phyloP scores from a whole-genome alignment of 2,329 filamentous ascomycete genomes.

The Lachnum nothofagi region DNA sequence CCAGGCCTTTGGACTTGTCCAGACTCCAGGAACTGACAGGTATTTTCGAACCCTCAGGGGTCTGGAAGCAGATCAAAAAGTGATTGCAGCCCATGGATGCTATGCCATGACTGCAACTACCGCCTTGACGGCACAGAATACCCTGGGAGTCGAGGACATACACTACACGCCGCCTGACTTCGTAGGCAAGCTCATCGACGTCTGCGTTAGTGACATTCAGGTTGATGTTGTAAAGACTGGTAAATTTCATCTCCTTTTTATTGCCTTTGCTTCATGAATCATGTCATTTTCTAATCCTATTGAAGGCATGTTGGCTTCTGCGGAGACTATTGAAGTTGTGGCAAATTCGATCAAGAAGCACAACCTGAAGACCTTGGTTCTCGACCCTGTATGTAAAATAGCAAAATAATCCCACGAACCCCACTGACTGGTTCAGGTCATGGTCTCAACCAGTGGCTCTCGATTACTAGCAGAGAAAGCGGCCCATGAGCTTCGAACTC shows the following conservation, averaged over 20 bases:
- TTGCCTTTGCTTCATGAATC: neutral
- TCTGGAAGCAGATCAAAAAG: conserved; percentile 92
- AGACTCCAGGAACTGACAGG: conserved; percentile 10
- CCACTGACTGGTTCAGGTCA: conserved; percentile 57
- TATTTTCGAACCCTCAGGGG: conserved; percentile 51
- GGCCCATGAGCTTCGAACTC: conserved; percentile 52
- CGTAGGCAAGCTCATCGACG: conserved; percentile 78
- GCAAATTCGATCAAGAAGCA: conserved; percentile 58
- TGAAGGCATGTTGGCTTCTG: conserved; percentile 75
- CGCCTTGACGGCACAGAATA: conserved; percentile 94
- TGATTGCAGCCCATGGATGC: conserved; percentile 83
- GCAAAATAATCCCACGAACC: neutral
- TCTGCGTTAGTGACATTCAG: conserved; percentile 75
- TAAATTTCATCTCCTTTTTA: conserved; percentile 34
- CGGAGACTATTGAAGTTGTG: conserved; percentile 63
- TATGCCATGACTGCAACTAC: conserved; percentile 97
- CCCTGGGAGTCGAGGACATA: conserved; percentile 73
- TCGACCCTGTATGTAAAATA: conserved; percentile 63
- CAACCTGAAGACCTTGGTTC: conserved; percentile 53
- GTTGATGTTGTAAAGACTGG: conserved; percentile 90
- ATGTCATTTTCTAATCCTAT: conserved; percentile 11
- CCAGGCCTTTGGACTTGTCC: neutral
- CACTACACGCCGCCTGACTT: conserved; percentile 75
- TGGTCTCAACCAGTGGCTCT: conserved; percentile 80
- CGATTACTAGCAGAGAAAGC: conserved; percentile 62